phyloP scores from a whole-genome alignment of 2,329 filamentous ascomycete genomes.

The Pseudogymnoascus sp. region DNA sequence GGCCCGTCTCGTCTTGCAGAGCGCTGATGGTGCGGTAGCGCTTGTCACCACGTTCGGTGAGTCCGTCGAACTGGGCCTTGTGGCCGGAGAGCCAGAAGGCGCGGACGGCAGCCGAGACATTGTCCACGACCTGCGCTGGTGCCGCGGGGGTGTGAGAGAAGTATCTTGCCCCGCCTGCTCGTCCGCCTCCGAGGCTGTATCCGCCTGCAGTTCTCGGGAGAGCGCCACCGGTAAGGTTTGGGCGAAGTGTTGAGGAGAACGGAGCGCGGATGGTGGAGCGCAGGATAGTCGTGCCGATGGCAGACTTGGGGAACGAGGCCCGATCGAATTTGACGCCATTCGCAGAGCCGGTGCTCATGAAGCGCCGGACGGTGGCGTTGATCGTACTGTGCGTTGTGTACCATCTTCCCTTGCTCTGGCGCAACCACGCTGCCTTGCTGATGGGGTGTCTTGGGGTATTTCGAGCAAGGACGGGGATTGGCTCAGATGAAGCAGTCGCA shows the following conservation, averaged over 20 bases:
- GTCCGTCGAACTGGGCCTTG: conserved; percentile 77
- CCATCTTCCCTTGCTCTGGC: conserved; percentile 55
- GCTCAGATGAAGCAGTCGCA: conserved; percentile 32
- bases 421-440: conserved; percentile 52
- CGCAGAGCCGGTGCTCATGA: conserved; percentile 27
- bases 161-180: conserved; percentile 65
- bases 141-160: conserved; percentile 83
- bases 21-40: conserved; percentile 69
- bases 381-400: conserved; percentile 51
- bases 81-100: conserved; percentile 89
- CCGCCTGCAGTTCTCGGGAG: conserved; percentile 79
- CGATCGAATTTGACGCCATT: conserved; percentile 38
- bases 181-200: conserved; percentile 67
- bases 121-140: conserved; percentile 84
- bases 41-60: conserved; percentile 64
- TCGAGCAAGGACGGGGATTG: conserved; percentile 53
- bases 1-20: conserved; percentile 63
- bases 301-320: conserved; percentile 46
- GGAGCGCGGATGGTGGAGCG: conserved; percentile 68
- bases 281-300: conserved; percentile 45
- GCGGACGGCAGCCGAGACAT: conserved; percentile 87
- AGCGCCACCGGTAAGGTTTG: conserved; percentile 83
- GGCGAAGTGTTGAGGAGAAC: conserved; percentile 80
- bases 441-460: conserved; percentile 44
- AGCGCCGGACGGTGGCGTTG: conserved; percentile 38